Evolutionary conservation across 140 eudicot species (phyloP).

Genomic region (Bidens hawaiensis): DNA sequence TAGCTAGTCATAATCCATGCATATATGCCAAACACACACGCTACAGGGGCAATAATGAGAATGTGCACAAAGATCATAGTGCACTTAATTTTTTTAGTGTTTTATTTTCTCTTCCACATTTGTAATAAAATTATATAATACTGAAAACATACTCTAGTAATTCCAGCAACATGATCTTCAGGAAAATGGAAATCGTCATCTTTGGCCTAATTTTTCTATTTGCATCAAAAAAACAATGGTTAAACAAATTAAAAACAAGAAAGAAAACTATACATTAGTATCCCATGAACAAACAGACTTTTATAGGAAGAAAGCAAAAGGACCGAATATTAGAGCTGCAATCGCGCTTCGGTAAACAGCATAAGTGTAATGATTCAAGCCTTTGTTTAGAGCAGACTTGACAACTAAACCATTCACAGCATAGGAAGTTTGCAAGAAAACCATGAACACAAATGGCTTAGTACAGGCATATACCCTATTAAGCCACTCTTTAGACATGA

Average conservation of each 20-base stretch:
- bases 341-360: conserved; percentile 40
- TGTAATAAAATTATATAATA: neutral
- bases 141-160: conserved; percentile 24
- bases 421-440: no score
- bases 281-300: conserved; percentile 22
- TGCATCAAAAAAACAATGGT: neutral
- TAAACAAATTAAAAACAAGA: neutral
- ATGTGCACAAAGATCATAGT: neutral
- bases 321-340: conserved; percentile 41
- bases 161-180: conserved; percentile 35
- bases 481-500: no score
- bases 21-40: neutral
- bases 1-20: neutral
- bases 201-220: no score
- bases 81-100: neutral
- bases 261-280: neutral
- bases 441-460: no score
- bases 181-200: no score
- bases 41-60: neutral
- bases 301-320: conserved; percentile 46
- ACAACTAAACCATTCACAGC: no score
- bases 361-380: conserved; percentile 52
- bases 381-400: no score
- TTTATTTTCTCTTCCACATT: neutral
- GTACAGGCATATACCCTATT: no score